A percentile compares a stretch with the other conserved stretches of the same genome.
Conservation (phyloP, 1,284 basidiomycete species). For the Boletus smithii region DNA sequence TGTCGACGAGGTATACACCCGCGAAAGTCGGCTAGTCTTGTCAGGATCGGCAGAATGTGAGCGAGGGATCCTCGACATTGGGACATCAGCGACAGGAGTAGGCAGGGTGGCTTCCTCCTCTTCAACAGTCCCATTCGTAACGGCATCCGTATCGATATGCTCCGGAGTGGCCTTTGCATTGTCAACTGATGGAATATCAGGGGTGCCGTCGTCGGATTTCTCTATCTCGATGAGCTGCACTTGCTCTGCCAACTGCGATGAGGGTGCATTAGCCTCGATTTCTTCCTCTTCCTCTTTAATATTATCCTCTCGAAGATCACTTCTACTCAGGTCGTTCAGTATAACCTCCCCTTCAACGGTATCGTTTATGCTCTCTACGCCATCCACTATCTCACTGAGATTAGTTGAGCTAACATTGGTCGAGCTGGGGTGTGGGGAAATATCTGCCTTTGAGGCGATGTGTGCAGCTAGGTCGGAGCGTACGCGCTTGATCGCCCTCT, state of each 20-base stretch:
- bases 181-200: slow-evolving; percentile 18
- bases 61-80: slow-evolving; percentile 52
- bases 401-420: slow-evolving; percentile 28
- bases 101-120: slow-evolving; percentile 33
- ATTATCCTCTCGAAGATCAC: slow-evolving; percentile 26
- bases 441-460: slow-evolving; percentile 35
- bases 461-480: slow-evolving; percentile 81
- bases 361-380: slow-evolving; percentile 32
- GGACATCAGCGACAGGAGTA: slow-evolving; percentile 41
- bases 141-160: slow-evolving; percentile 20
- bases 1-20: slow-evolving; percentile 47
- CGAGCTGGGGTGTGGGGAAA: slow-evolving; percentile 21
- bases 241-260: slow-evolving; percentile 19
- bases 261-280: slow-evolving; percentile 10
- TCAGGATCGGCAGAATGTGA: slow-evolving; percentile 76
- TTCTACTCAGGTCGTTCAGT: slow-evolving; percentile 13
- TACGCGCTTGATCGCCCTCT: slow-evolving; percentile 83
- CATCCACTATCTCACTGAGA: slow-evolving; percentile 29
- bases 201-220: slow-evolving; percentile 25
- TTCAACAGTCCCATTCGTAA: slow-evolving; percentile 23
- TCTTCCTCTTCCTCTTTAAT: slow-evolving; percentile 36
- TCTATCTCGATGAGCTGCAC: slow-evolving; percentile 22
- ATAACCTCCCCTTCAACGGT: slow-evolving; percentile 26
- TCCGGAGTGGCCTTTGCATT: slow-evolving; percentile 24
- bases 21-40: slow-evolving; percentile 52